Conservation (phyloP, 257 asterid species). For the Mentha longifolia region DNA sequence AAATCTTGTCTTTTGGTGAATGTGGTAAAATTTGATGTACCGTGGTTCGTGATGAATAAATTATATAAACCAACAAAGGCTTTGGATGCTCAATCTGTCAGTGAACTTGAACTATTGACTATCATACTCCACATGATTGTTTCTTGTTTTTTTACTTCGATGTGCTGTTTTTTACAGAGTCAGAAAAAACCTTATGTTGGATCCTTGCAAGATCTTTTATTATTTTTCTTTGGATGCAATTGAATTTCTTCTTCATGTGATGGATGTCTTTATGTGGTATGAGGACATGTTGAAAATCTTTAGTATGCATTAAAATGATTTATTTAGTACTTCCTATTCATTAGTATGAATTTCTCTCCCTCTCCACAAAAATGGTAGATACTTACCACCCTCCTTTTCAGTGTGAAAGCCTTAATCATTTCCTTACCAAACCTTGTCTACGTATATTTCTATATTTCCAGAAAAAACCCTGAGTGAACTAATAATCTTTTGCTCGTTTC, state of each 20-base stretch:
- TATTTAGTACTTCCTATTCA: too few species aligned
- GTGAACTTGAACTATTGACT: background rate
- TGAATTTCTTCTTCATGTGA: background rate
- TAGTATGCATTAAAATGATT: background rate
- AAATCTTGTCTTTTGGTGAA: background rate
- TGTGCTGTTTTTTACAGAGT: background rate
- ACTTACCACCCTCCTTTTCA: too few species aligned
- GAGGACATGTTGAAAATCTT: background rate
- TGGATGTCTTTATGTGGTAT: background rate
- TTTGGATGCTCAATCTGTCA: constrained; percentile 18
- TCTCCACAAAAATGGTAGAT: background rate
- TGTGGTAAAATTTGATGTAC: background rate
- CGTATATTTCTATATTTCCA: background rate
- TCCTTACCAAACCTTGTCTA: background rate
- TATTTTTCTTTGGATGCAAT: background rate
- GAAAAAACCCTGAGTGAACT: background rate
- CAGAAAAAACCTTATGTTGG: background rate
- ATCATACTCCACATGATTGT: constrained; percentile 4
- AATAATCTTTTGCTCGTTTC: background rate
- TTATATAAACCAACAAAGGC: background rate
- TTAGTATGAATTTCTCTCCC: background rate
- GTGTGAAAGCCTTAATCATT: background rate
- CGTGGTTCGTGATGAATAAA: background rate
- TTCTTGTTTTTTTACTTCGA: background rate
- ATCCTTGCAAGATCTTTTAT: background rate